Evolutionary conservation across 2,329 filamentous ascomycete species (phyloP), one percentile per base, ranked within the genome.

Genomic region (Magnaporthiopsis rhizophila): DNA sequence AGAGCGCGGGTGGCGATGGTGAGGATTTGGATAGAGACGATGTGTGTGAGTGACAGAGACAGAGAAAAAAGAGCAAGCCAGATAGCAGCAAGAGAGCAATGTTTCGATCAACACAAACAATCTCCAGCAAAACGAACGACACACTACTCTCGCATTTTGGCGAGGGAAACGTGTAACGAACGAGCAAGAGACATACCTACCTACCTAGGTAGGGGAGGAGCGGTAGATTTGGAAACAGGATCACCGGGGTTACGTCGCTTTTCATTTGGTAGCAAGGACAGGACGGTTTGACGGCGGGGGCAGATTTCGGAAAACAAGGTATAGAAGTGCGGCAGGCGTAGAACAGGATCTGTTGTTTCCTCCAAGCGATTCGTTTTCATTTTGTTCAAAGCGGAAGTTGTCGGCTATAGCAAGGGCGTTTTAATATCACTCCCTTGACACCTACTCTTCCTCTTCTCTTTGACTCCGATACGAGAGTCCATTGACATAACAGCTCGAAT

Each of bases 1-100:
- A 73, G 66, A n/a, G n/a, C 36, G 8, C 2, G 6, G 30, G 26
- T 53, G 21, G 15, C 15, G 57, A 34, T 24, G 38, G 26, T 6
- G 9, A 21, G 45, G 18, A 53, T n/a, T n/a, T n/a, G n/a, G n/a
- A n/a, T n/a, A n/a, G n/a, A n/a, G n/a, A n/a, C n/a, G n/a, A n/a
- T n/a, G n/a, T n/a, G n/a, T n/a, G n/a, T n/a, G n/a, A n/a, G n/a
- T n/a, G n/a, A n/a, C n/a, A n/a, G n/a, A n/a, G n/a, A n/a, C n/a
- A n/a, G n/a, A n/a, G n/a, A n/a, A n/a, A n/a, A n/a, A 18, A 21
- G 45, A 53, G 18, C 36, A 38, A 18, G 36, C 13, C 36, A 18
- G 36, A 7, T 36, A 12, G 15, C 36, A 18, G 15, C 36, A 38
- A 12, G 36, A 38, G 36, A 38, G 36, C 36, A 15, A 38, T 38